These are phyloP conservation scores for Pyrenula massariospora DNA, from an alignment of 495 filamentous ascomycete genomes.

Conservation along the genomic window DNA sequence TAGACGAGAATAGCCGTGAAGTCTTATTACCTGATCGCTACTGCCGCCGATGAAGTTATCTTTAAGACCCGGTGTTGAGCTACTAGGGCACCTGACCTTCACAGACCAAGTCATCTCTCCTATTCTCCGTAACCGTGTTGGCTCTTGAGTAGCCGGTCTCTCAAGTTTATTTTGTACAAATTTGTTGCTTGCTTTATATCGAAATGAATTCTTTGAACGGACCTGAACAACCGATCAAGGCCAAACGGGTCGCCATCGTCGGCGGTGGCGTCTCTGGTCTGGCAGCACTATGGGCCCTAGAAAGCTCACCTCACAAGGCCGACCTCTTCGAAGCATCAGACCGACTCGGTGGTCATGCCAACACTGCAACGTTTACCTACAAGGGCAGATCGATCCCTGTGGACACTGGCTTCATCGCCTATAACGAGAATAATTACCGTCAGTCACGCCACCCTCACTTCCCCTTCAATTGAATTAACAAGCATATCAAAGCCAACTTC, in stretches of 20 bases:
- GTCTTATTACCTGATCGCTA: too few species aligned
- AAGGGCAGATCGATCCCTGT: slow-evolving; percentile 47
- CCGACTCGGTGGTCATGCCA: slow-evolving; percentile 15
- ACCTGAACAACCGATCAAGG: too few species aligned
- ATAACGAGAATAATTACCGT: slow-evolving; percentile 70
- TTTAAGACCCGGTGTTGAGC: too few species aligned
- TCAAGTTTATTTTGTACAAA: too few species aligned
- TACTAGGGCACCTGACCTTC: too few species aligned
- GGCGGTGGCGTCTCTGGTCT: slow-evolving; percentile 67
- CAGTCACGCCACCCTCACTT: slow-evolving; percentile 19
- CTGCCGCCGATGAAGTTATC: too few species aligned
- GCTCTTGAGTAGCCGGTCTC: too few species aligned
- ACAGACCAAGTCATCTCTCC: too few species aligned
- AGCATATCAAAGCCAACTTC: slow-evolving; percentile 45
- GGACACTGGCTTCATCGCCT: slow-evolving; percentile 67
- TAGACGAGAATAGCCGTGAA: too few species aligned
- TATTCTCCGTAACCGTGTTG: too few species aligned
- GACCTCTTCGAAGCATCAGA: slow-evolving; percentile 64
- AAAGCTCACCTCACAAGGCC: slow-evolving; percentile 59
- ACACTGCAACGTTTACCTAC: background rate
- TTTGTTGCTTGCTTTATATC: too few species aligned
- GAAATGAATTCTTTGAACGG: too few species aligned
- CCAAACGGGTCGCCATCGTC: slow-evolving; percentile 61
- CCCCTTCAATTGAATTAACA: background rate
- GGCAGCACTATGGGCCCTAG: slow-evolving; percentile 64